Percentiles rank a stretch among this genome's conserved stretches.
Conservation (phyloP, 495 filamentous ascomycete genomes). For the Xylaria longipes region DNA sequence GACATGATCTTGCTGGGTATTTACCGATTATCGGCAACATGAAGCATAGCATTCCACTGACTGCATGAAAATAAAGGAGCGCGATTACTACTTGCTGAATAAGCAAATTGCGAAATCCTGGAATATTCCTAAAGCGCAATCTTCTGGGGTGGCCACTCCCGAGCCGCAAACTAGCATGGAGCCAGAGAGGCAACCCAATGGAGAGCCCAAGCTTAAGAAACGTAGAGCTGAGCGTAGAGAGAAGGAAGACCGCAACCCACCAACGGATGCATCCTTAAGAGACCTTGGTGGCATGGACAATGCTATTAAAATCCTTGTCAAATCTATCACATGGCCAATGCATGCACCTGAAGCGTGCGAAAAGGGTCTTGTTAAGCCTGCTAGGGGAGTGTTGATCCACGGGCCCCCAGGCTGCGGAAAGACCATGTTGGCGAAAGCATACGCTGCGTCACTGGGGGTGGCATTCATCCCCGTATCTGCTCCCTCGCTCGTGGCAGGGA, state of each 20-base stretch:
- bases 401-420: constrained; percentile 96
- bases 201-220: constrained; percentile 72
- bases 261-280: constrained; percentile 74
- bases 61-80: constrained; percentile 46
- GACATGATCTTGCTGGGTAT: not conserved
- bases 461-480: constrained; percentile 90
- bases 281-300: constrained; percentile 88
- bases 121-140: constrained; percentile 34
- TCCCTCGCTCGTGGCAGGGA: constrained; percentile 87
- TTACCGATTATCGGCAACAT: constrained; percentile 1
- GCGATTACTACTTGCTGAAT: constrained; percentile 71
- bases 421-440: constrained; percentile 90
- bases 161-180: constrained; percentile 29
- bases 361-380: constrained; percentile 73
- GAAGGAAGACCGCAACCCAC: constrained; percentile 62
- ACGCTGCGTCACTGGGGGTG: constrained; percentile 83
- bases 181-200: constrained; percentile 60
- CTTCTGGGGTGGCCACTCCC: constrained; percentile 24
- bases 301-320: constrained; percentile 75
- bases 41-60: not conserved
- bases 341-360: constrained; percentile 61
- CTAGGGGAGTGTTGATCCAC: constrained; percentile 88
- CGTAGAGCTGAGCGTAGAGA: constrained; percentile 56
- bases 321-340: constrained; percentile 84
- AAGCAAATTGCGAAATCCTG: constrained; percentile 64